Percentiles rank a stretch among this genome's conserved stretches.
Conservation (phyloP, 257 asterid species). For the Penstemon eatonii region DNA sequence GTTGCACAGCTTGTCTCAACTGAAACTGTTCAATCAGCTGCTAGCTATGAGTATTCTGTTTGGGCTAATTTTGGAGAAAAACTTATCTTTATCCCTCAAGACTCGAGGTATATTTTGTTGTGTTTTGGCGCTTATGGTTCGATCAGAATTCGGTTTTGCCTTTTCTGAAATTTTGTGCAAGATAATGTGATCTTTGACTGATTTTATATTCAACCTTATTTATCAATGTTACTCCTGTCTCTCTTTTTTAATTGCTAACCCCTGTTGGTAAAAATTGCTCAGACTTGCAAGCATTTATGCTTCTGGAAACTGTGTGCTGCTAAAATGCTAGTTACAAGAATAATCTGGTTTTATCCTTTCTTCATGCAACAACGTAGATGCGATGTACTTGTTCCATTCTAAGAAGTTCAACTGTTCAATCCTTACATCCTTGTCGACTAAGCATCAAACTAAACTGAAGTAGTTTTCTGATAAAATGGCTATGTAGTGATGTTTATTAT, state of each 20-base stretch:
- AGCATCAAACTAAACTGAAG: background rate
- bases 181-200: no score
- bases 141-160: conserved; percentile 20
- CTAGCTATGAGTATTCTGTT: conserved; percentile 64
- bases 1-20: conserved; percentile 44
- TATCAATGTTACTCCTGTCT: no score
- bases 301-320: conserved; percentile 3
- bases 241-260: no score
- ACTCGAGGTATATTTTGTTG: conserved; percentile 56
- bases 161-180: no score
- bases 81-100: conserved; percentile 72
- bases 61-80: conserved; percentile 78
- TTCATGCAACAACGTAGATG: no score
- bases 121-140: conserved; percentile 24
- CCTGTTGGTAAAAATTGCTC: background rate
- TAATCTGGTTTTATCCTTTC: no score
- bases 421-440: background rate
- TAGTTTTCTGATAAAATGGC: background rate
- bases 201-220: no score
- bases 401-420: no score
- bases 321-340: background rate
- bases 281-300: background rate
- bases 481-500: background rate
- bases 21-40: conserved; percentile 48
- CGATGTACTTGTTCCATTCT: no score